Evolutionary conservation across 495 filamentous ascomycete species (phyloP), one percentile per base, ranked within the genome.

Genomic region (Elasticomyces elasticus): DNA sequence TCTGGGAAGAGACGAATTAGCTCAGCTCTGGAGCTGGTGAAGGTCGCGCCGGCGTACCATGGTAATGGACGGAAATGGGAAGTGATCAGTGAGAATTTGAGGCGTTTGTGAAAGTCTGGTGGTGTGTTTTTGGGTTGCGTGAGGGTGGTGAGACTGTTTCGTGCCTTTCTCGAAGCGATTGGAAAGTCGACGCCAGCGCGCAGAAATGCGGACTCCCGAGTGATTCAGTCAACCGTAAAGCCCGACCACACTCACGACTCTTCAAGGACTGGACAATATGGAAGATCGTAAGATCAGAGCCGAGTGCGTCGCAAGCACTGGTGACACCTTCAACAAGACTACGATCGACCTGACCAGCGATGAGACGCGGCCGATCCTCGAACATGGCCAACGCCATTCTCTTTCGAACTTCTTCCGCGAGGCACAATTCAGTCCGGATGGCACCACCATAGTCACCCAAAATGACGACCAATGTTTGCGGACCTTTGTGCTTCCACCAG

Each of bases 381-480:
- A 23, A 23, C 17, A 45, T 49, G 41, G 35, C 10, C 4, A 41
- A 38, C 35, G 22, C 40, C 2, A 17, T 15, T 31, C 12, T 19
- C 42, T 12, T 19, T 19, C 52, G 20, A 50, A 23, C 49, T 57
- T 49, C 44, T 57, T 43, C 58, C 58, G 45, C 19, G 50, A 56
- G 11, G 54, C 54, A 3, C 48, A 56, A 24, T 61, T 56, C 54
- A 57, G 41, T 6, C 80, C 86, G 43, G 90, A 95, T 64, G 88
- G 91, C 15, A 92, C 88, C 10, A 80, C 79, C 6, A 69, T 96
- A 44, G 64, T 98, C 62, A 85, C 89, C n/a, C 76, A 78, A 24
- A 83, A 76, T 35, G 81, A 79, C 6, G 76, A 87, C 54, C 80
- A 89, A 60, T 72, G 69, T 44, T 73, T 94, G 38, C 74, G 79